Conservation (phyloP, 208 protist species). For the Trypanosoma cruzi region DNA sequence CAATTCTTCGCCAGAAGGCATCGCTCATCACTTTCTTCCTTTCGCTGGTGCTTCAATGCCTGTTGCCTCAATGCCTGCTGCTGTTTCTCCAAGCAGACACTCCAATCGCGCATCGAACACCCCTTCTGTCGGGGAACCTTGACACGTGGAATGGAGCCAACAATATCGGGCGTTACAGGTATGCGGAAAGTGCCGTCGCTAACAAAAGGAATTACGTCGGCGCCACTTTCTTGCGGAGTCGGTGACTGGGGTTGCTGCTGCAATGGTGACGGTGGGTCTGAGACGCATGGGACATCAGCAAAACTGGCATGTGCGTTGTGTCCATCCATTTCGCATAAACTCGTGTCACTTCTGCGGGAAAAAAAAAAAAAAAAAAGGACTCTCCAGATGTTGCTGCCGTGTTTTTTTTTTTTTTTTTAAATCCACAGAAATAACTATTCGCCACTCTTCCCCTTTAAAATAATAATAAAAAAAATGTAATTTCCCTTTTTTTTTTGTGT, state of each 20-base stretch:
- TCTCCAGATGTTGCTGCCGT: too few relatives aligned
- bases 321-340: too few relatives aligned
- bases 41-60: not conserved
- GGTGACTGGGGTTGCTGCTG: not conserved
- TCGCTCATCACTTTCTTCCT: not conserved
- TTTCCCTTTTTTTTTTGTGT: too few relatives aligned
- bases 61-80: conserved; percentile 9
- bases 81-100: conserved; percentile 15
- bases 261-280: not conserved
- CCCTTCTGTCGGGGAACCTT: conserved; percentile 23
- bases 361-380: too few relatives aligned
- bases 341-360: too few relatives aligned
- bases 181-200: conserved; percentile 17
- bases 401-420: too few relatives aligned
- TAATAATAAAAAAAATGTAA: too few relatives aligned
- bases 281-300: not conserved
- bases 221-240: not conserved
- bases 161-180: conserved; percentile 14
- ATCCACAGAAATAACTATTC: too few relatives aligned
- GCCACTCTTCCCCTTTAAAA: too few relatives aligned
- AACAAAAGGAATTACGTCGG: not conserved
- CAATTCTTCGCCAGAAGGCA: not conserved
- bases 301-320: not conserved
- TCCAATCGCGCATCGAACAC: conserved; percentile 64
- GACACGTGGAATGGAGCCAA: conserved; percentile 23